These are phyloP conservation scores for Vitis hybrid DNA, from an alignment of 177 flowering plant species.

Conservation along the genomic window DNA sequence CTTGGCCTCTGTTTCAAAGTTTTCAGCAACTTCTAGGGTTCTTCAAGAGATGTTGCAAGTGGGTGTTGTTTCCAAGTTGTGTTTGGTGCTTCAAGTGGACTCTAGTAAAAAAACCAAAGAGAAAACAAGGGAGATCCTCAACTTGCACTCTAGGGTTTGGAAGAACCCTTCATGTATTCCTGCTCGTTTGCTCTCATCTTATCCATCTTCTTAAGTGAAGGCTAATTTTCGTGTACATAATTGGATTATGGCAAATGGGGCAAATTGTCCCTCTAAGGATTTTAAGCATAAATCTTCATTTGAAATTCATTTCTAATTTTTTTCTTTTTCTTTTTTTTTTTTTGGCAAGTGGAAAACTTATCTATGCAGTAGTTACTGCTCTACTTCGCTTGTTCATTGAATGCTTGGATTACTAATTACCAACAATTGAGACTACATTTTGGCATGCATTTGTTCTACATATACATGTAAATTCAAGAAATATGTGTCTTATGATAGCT, in stretches of 20 bases:
- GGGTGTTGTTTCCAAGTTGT: slow-evolving; percentile 83
- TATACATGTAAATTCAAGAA: too few species aligned
- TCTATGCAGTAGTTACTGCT: not conserved
- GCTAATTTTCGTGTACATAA: not conserved
- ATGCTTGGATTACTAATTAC: too few species aligned
- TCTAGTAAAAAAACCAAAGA: slow-evolving; percentile 54
- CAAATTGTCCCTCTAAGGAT: not conserved
- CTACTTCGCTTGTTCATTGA: too few species aligned
- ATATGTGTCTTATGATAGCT: too few species aligned
- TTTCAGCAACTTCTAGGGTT: slow-evolving; percentile 51
- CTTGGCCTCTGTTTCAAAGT: slow-evolving; percentile 47
- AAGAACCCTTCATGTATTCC: slow-evolving; percentile 66
- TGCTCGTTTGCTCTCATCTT: slow-evolving; percentile 48
- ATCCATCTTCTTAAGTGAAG: slow-evolving; percentile 37
- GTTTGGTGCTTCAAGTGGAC: slow-evolving; percentile 70
- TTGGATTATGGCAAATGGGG: not conserved
- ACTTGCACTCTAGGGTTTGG: slow-evolving; percentile 78
- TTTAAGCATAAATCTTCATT: not conserved
- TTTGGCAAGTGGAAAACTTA: not conserved
- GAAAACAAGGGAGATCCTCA: slow-evolving; percentile 64
- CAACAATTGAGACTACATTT: too few species aligned
- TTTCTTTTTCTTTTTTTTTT: too few species aligned
- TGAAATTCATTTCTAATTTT: not conserved
- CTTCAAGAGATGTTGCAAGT: slow-evolving; percentile 80
- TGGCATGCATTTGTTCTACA: too few species aligned